Base-by-base conservation (phyloP, 495 filamentous ascomycete species). In the Penicillium salamii region DNA sequence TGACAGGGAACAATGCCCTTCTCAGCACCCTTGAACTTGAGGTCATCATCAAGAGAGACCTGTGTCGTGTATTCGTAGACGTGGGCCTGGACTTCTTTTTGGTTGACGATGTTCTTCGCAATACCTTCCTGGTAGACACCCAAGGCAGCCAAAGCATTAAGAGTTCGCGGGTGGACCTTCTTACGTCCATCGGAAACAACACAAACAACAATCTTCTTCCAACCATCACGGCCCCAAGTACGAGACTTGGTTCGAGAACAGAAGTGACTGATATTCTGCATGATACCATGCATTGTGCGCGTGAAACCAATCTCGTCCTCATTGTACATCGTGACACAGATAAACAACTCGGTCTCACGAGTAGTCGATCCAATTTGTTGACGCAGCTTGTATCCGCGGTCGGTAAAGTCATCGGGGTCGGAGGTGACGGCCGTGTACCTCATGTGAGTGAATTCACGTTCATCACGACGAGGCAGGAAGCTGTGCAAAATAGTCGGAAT, bases 391-490 rank as follows among this genome's bases (percentile, higher is more conserved):
- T 97, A 99, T 0, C 93, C 92, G 42, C 83, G 77, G 13, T 81
- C 75, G 0, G 88, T 85, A 55, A 95, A 99, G 60, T 99, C 91
- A 63, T 97, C 91, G 0, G 95, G 95, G 63, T 99, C 95, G 61
- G 92, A 97, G 1, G 95, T 99, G 29, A 96, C 93, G n/a, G 95
- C 95, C 24, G 95, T 97, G 62, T 99, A 99, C n/a, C 95, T 87
- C 95, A 97, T 97, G 65, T 99, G 92, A 1, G 95, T 99, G 65
- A 97, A 99, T 67, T 99, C 95, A 40, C 89, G 81, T 53, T 95
- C 91, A 65, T 97, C 90, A 20, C 91, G 79, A 26, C 91, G 80
- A 0, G 95, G 95, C 38, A 97, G 74, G 68, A 97, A 97, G 59
- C 87, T 91, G 75, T 97, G 91, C 7, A 97, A 76, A 57, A 97